These are phyloP conservation scores for Tricladium varicosporioides DNA, from an alignment of 2,329 filamentous ascomycete genomes.

Conservation along the genomic window DNA sequence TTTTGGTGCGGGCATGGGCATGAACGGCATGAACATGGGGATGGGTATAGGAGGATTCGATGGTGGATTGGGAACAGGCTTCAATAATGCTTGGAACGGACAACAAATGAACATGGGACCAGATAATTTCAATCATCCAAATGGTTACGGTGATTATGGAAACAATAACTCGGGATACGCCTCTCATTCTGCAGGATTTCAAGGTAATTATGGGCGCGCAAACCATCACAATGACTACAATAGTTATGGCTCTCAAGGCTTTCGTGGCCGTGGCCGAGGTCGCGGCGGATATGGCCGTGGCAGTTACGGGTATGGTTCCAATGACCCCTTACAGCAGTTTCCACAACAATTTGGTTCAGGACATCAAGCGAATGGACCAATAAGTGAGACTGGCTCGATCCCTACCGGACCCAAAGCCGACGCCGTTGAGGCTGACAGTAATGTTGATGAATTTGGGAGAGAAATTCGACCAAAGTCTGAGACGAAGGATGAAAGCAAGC, in stretches of 20 bases:
- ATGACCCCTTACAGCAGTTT: constrained; percentile 33
- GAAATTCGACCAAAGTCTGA: constrained; percentile 31
- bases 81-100: constrained; percentile 78
- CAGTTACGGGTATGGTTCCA: constrained; percentile 29
- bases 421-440: constrained; percentile 16
- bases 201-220: constrained; percentile 57
- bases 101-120: constrained; percentile 78
- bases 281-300: constrained; percentile 33
- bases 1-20: constrained; percentile 75
- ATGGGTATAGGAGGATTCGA: constrained; percentile 65
- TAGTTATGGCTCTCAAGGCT: constrained; percentile 53
- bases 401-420: constrained; percentile 33
- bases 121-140: constrained; percentile 88
- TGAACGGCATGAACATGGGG: constrained; percentile 79
- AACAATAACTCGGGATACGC: constrained; percentile 72
- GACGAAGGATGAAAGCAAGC: constrained; percentile 20
- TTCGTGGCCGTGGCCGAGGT: constrained; percentile 37
- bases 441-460: constrained; percentile 38
- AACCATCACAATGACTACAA: constrained; percentile 48
- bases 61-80: constrained; percentile 58
- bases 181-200: constrained; percentile 62
- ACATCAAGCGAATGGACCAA: constrained; percentile 27
- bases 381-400: constrained; percentile 30
- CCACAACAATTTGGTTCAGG: constrained; percentile 28
- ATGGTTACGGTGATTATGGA: constrained; percentile 78